phyloP scores from a whole-genome alignment of 169 alveolate species.

The Plasmodium inui region DNA sequence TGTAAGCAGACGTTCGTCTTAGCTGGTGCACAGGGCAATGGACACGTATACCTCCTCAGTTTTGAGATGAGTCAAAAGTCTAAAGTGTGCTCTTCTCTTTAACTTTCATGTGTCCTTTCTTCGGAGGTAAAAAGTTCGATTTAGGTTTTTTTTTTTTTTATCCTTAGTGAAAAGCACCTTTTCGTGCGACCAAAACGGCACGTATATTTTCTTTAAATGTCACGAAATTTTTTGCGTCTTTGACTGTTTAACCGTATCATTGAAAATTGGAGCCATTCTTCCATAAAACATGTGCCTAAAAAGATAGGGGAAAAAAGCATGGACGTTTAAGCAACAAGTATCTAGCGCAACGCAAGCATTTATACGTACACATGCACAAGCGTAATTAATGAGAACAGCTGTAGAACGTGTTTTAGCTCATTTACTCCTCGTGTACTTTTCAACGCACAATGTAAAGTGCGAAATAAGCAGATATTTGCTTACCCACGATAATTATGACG shows the following conservation, averaged over 20 bases:
- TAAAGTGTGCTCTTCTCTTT: background rate
- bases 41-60: background rate
- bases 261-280: conserved; percentile 7
- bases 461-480: conserved; percentile 11
- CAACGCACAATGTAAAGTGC: conserved; percentile 42
- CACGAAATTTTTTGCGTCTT: background rate
- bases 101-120: background rate
- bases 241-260: conserved; percentile 1
- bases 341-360: background rate
- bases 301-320: background rate
- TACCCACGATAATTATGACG: conserved; percentile 1
- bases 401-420: conserved; percentile 7
- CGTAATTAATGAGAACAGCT: conserved; percentile 48
- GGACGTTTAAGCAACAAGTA: conserved; percentile 2
- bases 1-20: background rate
- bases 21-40: background rate
- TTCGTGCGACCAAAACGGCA: background rate
- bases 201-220: background rate
- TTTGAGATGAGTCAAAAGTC: background rate
- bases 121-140: background rate
- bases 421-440: conserved; percentile 15
- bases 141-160: background rate
- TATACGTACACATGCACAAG: background rate
- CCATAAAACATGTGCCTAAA: background rate
- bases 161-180: background rate